Percentiles rank a stretch among this genome's conserved stretches.
phyloP scores from a whole-genome alignment of 2,329 filamentous ascomycete species.

The Penicillium concentricum region DNA sequence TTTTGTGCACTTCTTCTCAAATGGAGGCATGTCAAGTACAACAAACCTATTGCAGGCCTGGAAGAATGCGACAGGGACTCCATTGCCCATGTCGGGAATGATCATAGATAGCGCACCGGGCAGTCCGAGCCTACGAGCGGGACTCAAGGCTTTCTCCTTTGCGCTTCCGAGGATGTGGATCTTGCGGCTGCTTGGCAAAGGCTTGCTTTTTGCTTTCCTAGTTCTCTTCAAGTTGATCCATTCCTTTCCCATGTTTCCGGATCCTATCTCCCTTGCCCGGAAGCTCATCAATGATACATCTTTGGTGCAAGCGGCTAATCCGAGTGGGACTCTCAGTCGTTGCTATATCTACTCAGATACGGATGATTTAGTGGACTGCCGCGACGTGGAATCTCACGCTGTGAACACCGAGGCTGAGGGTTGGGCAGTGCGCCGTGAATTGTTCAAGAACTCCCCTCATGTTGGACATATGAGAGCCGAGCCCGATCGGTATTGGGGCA shows the following conservation, averaged over 20 bases:
- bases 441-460: constrained; percentile 39
- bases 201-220: constrained; percentile 26
- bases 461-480: constrained; percentile 42
- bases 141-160: constrained; percentile 37
- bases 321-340: constrained; percentile 17
- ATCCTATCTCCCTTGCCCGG: constrained; percentile 30
- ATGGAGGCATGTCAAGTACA: constrained; percentile 47
- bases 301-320: constrained; percentile 17
- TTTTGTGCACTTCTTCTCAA: constrained; percentile 52
- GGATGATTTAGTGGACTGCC: constrained; percentile 38
- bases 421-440: constrained; percentile 36
- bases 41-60: constrained; percentile 42
- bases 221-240: constrained; percentile 19
- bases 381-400: constrained; percentile 41
- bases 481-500: constrained; percentile 41
- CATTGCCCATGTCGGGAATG: constrained; percentile 42
- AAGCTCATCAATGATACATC: constrained; percentile 32
- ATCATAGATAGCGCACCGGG: constrained; percentile 51
- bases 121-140: constrained; percentile 24
- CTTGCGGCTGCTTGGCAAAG: constrained; percentile 28
- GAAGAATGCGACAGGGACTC: constrained; percentile 28
- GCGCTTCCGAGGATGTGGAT: constrained; percentile 34
- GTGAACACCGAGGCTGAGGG: constrained; percentile 31
- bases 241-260: constrained; percentile 17
- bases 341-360: constrained; percentile 44